Evolutionary conservation across 805 yeast species (phyloP).

Genomic region (Metschnikowia henanensis): DNA sequence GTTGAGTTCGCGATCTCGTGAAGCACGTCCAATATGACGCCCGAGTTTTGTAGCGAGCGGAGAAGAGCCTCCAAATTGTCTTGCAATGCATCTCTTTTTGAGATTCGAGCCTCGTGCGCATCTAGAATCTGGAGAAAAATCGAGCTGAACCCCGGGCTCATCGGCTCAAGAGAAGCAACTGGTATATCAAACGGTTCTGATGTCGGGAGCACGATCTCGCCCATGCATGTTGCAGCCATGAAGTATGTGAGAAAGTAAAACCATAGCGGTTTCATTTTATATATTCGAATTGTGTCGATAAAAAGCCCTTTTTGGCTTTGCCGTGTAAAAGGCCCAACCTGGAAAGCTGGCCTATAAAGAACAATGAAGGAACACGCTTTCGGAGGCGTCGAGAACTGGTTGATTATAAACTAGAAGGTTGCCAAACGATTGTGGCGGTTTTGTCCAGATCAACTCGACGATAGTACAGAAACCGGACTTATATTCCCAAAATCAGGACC

Average conservation of each 20-base stretch:
- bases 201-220: constrained; percentile 3
- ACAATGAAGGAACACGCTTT: no score
- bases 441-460: no score
- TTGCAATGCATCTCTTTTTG: constrained; percentile 12
- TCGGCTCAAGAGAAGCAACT: constrained; percentile 8
- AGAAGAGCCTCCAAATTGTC: constrained; percentile 16
- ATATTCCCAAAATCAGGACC: no score
- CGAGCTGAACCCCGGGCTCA: constrained; percentile 12
- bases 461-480: no score
- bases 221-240: constrained; percentile 8
- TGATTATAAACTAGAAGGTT: no score
- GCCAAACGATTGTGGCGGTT: no score
- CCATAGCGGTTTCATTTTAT: constrained; percentile 9
- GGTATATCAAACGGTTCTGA: constrained; percentile 5
- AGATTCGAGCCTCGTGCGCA: neutral
- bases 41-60: constrained; percentile 24
- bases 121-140: constrained; percentile 10
- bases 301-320: no score
- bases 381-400: no score
- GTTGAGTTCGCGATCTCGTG: constrained; percentile 32
- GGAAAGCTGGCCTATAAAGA: no score
- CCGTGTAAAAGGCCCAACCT: no score
- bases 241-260: constrained; percentile 7
- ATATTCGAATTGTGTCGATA: no score
- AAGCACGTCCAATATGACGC: constrained; percentile 24